Evolutionary conservation across 1,139 yeast species (phyloP).

Genomic region (Taphrina flavorubra): DNA sequence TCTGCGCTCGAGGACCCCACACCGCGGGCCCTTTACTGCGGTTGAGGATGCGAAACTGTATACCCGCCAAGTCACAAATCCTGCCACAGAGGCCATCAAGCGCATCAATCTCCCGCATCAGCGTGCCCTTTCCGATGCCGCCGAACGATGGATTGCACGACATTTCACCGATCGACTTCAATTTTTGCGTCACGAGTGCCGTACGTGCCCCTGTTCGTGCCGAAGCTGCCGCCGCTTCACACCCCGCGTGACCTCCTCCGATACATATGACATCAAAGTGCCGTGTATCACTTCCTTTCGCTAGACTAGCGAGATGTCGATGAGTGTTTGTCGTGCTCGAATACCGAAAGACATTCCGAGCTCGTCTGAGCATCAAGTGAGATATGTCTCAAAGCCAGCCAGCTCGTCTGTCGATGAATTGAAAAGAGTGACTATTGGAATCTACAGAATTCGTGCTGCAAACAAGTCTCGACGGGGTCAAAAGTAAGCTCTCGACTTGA

Average conservation of each 20-base stretch:
- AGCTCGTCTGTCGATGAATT: too few relatives aligned
- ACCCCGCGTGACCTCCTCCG: slow-evolving; percentile 99
- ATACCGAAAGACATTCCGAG: not conserved
- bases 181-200: slow-evolving; percentile 75
- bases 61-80: slow-evolving; percentile 89
- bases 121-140: slow-evolving; percentile 96
- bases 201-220: slow-evolving; percentile 82
- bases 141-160: slow-evolving; percentile 95
- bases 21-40: slow-evolving; percentile 94
- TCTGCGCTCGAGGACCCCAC: slow-evolving; percentile 98
- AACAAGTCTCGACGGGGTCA: too few relatives aligned
- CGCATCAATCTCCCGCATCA: slow-evolving; percentile 92
- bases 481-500: too few relatives aligned
- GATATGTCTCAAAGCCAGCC: too few relatives aligned
- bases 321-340: not conserved
- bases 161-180: slow-evolving; percentile 68
- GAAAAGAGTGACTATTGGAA: not conserved
- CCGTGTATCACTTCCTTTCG: not conserved
- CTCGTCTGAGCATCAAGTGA: slow-evolving; percentile 3
- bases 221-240: slow-evolving; percentile 94
- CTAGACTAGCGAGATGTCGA: slow-evolving; percentile 1
- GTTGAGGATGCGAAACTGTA: slow-evolving; percentile 86
- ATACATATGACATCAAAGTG: slow-evolving; percentile 67
- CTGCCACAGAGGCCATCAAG: slow-evolving; percentile 87
- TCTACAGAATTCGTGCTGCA: too few relatives aligned